These are phyloP conservation scores for Ophiostoma sp. DNA, from an alignment of 2,329 filamentous ascomycete genomes.

Conservation along the genomic window DNA sequence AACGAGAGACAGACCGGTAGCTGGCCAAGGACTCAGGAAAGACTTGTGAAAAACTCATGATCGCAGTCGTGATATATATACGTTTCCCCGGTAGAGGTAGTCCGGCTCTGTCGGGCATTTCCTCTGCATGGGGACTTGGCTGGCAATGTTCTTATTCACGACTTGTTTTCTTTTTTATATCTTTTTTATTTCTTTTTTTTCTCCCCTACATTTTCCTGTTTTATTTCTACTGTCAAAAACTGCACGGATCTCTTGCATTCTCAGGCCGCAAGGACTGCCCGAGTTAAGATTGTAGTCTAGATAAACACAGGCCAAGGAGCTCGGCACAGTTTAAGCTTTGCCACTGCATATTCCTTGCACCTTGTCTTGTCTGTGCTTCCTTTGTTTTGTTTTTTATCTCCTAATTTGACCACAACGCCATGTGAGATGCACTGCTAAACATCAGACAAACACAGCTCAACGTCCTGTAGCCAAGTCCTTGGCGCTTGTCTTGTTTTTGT, in stretches of 20 bases:
- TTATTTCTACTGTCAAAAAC: background rate
- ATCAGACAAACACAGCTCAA: conserved; percentile 3
- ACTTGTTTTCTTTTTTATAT: background rate
- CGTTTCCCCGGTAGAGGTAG: background rate
- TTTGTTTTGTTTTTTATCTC: background rate
- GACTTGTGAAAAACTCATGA: background rate
- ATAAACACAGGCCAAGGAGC: background rate
- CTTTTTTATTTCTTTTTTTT: background rate
- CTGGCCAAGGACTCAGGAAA: background rate
- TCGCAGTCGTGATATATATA: background rate
- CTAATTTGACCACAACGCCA: background rate
- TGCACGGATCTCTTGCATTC: no score
- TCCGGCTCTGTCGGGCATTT: background rate
- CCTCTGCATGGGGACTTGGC: background rate
- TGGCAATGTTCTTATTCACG: no score
- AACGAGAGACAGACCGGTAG: background rate
- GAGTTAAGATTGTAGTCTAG: no score
- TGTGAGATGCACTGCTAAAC: background rate
- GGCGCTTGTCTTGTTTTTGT: background rate
- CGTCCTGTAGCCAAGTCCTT: conserved; percentile 5
- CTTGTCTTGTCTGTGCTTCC: background rate
- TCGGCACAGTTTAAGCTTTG: background rate
- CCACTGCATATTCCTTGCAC: background rate
- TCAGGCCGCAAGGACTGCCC: no score
- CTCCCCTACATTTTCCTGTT: background rate